Conservation (phyloP, 108 stramenopile species). For the Nannochloropsis oceanica region DNA sequence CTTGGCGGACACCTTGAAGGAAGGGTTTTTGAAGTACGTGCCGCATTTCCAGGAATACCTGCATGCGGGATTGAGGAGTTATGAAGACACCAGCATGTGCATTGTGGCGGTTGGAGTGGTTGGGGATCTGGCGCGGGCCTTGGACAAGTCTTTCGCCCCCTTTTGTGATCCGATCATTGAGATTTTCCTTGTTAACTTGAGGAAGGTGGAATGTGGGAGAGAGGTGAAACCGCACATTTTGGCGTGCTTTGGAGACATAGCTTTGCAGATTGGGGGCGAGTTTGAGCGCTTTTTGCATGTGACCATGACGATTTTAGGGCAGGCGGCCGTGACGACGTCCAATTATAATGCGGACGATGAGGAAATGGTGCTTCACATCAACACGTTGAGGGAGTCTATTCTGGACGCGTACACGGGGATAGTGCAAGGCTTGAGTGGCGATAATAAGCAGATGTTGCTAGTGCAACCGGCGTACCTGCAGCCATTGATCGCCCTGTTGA, state of each 20-base stretch:
- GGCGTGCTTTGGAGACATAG: conserved; percentile 84
- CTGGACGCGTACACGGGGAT: conserved; percentile 93
- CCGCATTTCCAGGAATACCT: conserved; percentile 56
- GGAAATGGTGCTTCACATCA: conserved; percentile 84
- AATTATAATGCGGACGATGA: conserved; percentile 62
- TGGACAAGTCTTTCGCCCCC: conserved; percentile 61
- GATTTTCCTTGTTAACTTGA: conserved; percentile 62
- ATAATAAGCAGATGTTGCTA: conserved; percentile 45
- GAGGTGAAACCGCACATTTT: conserved; percentile 85
- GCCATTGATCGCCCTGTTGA: neutral
- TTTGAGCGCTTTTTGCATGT: conserved; percentile 46
- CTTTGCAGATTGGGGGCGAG: conserved; percentile 66
- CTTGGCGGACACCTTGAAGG: conserved; percentile 62
- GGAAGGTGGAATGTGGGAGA: conserved; percentile 50
- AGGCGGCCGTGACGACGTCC: conserved; percentile 64
- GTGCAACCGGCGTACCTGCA: conserved; percentile 3
- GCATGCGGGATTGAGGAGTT: conserved; percentile 61
- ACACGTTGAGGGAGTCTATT: conserved; percentile 64
- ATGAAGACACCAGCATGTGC: conserved; percentile 74
- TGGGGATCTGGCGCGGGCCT: conserved; percentile 74
- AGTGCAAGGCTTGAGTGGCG: conserved; percentile 67
- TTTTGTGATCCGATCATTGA: conserved; percentile 79
- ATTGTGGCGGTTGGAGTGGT: conserved; percentile 74
- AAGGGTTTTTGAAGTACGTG: conserved; percentile 82
- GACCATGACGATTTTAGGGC: conserved; percentile 56